Conservation (phyloP, 1,284 basidiomycete species). For the Fomitopsis schrenkii region DNA sequence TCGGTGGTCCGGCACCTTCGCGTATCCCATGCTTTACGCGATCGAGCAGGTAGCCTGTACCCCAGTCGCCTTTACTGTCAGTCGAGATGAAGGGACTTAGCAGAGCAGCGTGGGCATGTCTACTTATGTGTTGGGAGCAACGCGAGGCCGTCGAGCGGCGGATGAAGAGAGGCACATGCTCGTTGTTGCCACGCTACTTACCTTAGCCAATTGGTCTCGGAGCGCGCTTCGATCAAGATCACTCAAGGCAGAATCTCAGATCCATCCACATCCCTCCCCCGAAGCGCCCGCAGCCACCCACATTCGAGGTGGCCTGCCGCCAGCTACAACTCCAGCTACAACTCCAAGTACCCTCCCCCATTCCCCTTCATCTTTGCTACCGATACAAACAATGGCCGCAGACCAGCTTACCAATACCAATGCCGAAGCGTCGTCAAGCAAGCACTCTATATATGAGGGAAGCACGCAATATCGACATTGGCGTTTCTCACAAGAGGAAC, state of each 20-base stretch:
- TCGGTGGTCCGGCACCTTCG: conserved; percentile 6
- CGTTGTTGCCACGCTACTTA: background rate
- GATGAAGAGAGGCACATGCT: background rate
- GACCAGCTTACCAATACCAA: background rate
- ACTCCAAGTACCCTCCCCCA: background rate
- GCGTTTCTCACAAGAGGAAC: conserved; percentile 73
- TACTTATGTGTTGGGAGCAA: background rate
- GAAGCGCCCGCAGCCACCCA: background rate
- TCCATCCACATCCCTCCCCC: background rate
- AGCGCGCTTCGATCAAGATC: conserved; percentile 4
- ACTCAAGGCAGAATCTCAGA: background rate
- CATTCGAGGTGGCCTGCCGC: background rate
- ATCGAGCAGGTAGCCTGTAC: background rate
- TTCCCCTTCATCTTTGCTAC: background rate
- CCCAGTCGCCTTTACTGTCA: background rate
- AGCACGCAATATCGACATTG: conserved; percentile 88
- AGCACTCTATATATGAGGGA: conserved; percentile 61
- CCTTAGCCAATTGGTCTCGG: background rate
- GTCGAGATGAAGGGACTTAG: background rate
- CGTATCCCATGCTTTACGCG: background rate
- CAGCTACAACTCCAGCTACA: background rate
- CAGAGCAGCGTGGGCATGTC: background rate
- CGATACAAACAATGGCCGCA: conserved; percentile 1
- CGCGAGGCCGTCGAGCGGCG: background rate
- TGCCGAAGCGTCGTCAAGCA: conserved; percentile 13